Evolutionary conservation across 257 asterid species (phyloP), one percentile per base, ranked within the genome.

Genomic region (Misopates orontium): DNA sequence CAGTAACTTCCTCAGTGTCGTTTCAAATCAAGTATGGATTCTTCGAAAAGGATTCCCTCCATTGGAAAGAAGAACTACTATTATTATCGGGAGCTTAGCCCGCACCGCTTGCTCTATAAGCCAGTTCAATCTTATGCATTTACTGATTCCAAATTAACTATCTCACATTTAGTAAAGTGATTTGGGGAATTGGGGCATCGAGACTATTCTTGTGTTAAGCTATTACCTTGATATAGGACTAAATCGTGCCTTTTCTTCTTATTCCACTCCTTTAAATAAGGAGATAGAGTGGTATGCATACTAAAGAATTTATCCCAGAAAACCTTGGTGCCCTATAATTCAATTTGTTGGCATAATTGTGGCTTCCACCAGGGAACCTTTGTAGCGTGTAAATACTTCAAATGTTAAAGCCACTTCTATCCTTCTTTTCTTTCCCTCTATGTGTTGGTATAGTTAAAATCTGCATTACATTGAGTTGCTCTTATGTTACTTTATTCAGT

Each of bases 401-500:
- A 19, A 56, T 48, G 41, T 39, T 52, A 44, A 44, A 22, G 22
- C 4, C 10, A 2, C 42, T 36, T 36, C 10, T 9, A 36, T 36
- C 10, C 8, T 36, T 36, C 42, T 36, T 36, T 36, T 10, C 42
- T 10, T 36, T 36, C 42, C 42, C 6, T 8, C 8, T 5, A 3
- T 36, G 42, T 36, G 6, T 36, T 36, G 42, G 42, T 9, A 36
- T 4, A 4, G 42, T 36, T 36, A 3, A 36, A 28, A 4, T 36
- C 11, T 36, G 42, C 11, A 5, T 36, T 36, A 3, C 11, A 36
- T 36, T 36, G 42, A 36, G 42, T 19, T 60, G 20, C 11, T 48
- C 16, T 49, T 52, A 10, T 68, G 21, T 41, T 56, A 17, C 36
- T 58, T 74, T 57, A 31, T 78, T 74, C 93, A 94, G 99, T 77